Percentiles rank a stretch among this genome's conserved stretches.
These are phyloP conservation scores for Arabidopsis lyrata DNA, from an alignment of 441 rosid genomes.

Conservation along the genomic window DNA sequence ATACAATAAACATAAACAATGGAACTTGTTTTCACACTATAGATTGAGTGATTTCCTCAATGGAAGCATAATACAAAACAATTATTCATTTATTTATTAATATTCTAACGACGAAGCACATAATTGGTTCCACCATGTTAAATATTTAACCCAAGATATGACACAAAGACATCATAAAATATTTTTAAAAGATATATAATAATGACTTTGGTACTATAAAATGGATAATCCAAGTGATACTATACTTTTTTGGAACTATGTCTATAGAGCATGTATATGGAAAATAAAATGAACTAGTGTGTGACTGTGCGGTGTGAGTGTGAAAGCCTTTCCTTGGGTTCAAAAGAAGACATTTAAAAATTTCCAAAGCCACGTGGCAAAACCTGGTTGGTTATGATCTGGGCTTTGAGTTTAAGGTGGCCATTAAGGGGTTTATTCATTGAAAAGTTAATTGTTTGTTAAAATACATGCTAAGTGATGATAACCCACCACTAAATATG, in stretches of 20 bases:
- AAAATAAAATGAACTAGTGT: slow-evolving; percentile 44
- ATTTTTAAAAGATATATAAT: slow-evolving; percentile 21
- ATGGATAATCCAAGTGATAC: slow-evolving; percentile 47
- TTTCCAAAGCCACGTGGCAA: slow-evolving; percentile 57
- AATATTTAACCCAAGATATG: slow-evolving; percentile 41
- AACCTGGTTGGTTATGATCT: slow-evolving; percentile 41
- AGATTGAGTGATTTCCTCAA: slow-evolving; percentile 50
- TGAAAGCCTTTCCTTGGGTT: slow-evolving; percentile 50
- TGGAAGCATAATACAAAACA: slow-evolving; percentile 45
- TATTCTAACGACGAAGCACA: slow-evolving; percentile 45
- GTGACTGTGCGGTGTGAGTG: slow-evolving; percentile 38
- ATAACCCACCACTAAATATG: slow-evolving; percentile 37
- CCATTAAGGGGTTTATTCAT: slow-evolving; percentile 44
- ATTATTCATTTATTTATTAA: slow-evolving; percentile 22
- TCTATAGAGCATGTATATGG: slow-evolving; percentile 64
- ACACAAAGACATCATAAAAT: slow-evolving; percentile 23
- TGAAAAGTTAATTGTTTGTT: slow-evolving; percentile 31
- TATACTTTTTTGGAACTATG: slow-evolving; percentile 56
- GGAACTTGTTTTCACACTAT: slow-evolving; percentile 41
- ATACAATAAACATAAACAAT: slow-evolving; percentile 20
- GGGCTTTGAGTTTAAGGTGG: slow-evolving; percentile 51
- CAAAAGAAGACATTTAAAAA: slow-evolving; percentile 39
- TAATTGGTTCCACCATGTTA: slow-evolving; percentile 75
- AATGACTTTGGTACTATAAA: slow-evolving; percentile 34
- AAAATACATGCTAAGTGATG: slow-evolving; percentile 42